Evolutionary conservation across 352 stramenopile genomes (phyloP), one percentile per base, ranked within the genome.

Genomic region (Phytophthora capsici): DNA sequence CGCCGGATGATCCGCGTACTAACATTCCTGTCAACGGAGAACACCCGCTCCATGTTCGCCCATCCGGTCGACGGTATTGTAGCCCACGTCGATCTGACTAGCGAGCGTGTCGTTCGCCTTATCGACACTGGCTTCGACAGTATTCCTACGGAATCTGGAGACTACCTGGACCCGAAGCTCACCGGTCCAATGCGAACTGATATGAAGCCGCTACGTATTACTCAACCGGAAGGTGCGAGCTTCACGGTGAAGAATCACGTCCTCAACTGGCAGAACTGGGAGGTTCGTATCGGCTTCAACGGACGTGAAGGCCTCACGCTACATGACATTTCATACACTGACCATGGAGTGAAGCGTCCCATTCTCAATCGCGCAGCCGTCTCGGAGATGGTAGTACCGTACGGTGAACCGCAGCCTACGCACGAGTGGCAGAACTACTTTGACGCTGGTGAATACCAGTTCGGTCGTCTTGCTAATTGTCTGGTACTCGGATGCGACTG

Each of bases 371-470:
- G 86, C 19, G 76, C 71, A 2, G 73, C 68, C 7, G 59, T 96
- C 17, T 88, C 87, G 2, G 86, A 96, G 72, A 96, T 94, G 86
- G 83, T 88, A 25, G 86, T 96, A n/a, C 86, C 86, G 0, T 96
- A 96, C 55, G 86, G 73, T 1, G 84, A 94, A 63, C 84, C 84
- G 2, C 64, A 79, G 49, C 69, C 80, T 8, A 88, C 85, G 0
- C 84, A 83, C 66, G 71, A 80, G 38, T 81, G 85, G 54, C 91
- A 94, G 49, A 92, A 89, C 76, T 89, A 88, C 54, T 94, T 95
- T 55, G 87, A 95, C 60, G 87, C 89, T 3, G 82, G 84, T 36
- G 84, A 94, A 56, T 92, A 89, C 61, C 80, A 86, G 40, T 77
- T 90, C 22, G 84, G 86, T 6, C 84, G 77, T 32, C 85, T 87